Evolutionary conservation across 805 yeast genomes (phyloP), one percentile per base, ranked within the genome.

Genomic region (Ogataea wickerhamii): DNA sequence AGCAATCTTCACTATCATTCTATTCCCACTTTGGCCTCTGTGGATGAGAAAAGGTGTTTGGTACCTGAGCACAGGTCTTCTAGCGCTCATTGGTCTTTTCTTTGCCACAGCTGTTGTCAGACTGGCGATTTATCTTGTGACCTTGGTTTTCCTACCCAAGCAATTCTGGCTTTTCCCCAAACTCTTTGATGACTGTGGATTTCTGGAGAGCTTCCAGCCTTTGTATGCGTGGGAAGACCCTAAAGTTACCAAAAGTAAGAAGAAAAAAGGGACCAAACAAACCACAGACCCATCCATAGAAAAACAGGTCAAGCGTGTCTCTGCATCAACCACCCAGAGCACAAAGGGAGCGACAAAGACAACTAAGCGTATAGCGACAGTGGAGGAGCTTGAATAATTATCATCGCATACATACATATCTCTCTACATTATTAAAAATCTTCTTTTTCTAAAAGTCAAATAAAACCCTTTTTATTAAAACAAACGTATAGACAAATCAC

Each of bases 131-230:
- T 87, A 79, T 52, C 49, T 73, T 18, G 49, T 83, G 36, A 74
- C 88, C 0, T 73, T 74, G 47, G 65, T 81, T 33, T 62, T 75
- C 1, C 65, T 73, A 40, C 75, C 78, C 6, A 78, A 78, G 29
- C 95, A 95, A n/a, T 73, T 93, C 58, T 93, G 98, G 98, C 60
- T 93, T 32, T 91, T 87, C 73, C 98, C 98, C 40, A 91, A 91
- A 58, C 70, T 93, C 56, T 93, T 89, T 64, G 98, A 82, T 45
- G 98, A 93, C 57, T 89, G 94, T 52, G 96, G 97, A 18, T 83
- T 93, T 47, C 56, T 91, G 43, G 98, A 91, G 42, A 84, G 95
- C 68, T 93, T 93, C 68, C 73, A 73, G 48, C 98, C 98, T 4
- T 49, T 82, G n/a, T 93, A 84, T 56, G 93, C 80, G 3, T 88